These are phyloP conservation scores for Tillandsia fasciculata DNA, from an alignment of 176 grass and related monocot species.

Conservation along the genomic window DNA sequence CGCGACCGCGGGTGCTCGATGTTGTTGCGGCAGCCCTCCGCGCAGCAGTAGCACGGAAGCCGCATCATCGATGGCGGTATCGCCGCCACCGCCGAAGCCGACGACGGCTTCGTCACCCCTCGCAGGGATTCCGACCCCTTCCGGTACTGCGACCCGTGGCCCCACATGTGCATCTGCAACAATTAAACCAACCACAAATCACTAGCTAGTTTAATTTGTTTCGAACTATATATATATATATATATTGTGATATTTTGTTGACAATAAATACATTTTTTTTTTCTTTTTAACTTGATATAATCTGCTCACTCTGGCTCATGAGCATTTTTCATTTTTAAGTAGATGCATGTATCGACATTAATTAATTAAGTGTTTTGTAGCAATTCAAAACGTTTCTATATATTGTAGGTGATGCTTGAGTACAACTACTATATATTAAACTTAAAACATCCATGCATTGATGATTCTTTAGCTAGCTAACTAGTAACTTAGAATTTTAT, in stretches of 20 bases:
- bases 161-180: slow-evolving; percentile 97
- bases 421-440: too few relatives aligned
- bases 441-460: too few relatives aligned
- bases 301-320: too few relatives aligned
- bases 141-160: slow-evolving; percentile 82
- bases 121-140: slow-evolving; percentile 63
- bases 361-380: too few relatives aligned
- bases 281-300: too few relatives aligned
- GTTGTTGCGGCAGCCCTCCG: slow-evolving; percentile 75
- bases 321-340: too few relatives aligned
- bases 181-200: not conserved
- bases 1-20: slow-evolving; percentile 60
- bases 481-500: too few relatives aligned
- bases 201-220: not conserved
- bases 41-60: slow-evolving; percentile 84
- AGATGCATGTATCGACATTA: too few relatives aligned
- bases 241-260: not conserved
- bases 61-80: slow-evolving; percentile 40
- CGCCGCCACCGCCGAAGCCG: slow-evolving; percentile 5
- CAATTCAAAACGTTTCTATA: too few relatives aligned
- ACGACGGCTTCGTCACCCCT: slow-evolving; percentile 16
- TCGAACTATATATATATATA: not conserved
- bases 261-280: too few relatives aligned
- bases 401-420: too few relatives aligned
- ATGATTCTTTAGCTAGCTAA: too few relatives aligned